Evolutionary conservation across 257 asterid genomes (phyloP).

Genomic region (Rauvolfia tetraphylla): DNA sequence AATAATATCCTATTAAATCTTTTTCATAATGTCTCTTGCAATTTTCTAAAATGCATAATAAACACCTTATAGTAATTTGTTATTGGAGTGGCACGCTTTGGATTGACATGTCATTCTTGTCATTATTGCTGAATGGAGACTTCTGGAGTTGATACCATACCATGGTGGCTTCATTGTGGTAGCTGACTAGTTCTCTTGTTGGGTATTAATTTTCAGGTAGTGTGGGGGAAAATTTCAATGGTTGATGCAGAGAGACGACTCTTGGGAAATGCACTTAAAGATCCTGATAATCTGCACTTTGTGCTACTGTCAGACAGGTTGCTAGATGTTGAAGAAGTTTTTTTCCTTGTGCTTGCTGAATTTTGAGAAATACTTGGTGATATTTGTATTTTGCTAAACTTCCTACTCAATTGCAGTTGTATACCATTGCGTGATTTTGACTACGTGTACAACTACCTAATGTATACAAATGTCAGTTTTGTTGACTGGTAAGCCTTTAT

Average conservation of each 20-base stretch:
- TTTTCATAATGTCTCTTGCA: neutral
- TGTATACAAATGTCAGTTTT: constrained; percentile 89
- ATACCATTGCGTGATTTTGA: constrained; percentile 81
- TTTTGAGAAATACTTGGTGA: constrained; percentile 6
- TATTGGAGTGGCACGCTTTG: neutral
- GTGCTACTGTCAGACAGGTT: constrained; percentile 97
- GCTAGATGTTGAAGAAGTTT: constrained; percentile 11
- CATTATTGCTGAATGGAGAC: neutral
- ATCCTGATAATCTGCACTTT: constrained; percentile 82
- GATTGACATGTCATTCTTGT: neutral
- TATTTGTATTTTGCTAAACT: constrained; percentile 26
- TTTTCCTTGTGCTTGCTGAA: constrained; percentile 12
- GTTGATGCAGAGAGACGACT: constrained; percentile 98
- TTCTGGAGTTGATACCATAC: neutral
- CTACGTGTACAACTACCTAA: constrained; percentile 89
- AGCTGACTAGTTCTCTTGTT: neutral
- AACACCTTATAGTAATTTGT: neutral
- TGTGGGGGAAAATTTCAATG: constrained; percentile 97
- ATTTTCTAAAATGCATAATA: neutral
- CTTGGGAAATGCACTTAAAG: constrained; percentile 75
- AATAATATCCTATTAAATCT: constrained; percentile 14
- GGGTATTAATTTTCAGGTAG: constrained; percentile 57
- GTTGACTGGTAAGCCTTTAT: constrained; percentile 71
- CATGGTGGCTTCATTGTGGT: neutral
- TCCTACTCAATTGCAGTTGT: constrained; percentile 68